Evolutionary conservation across 1,284 basidiomycete genomes (phyloP).

Genomic region (Ceratobasidium sp.): DNA sequence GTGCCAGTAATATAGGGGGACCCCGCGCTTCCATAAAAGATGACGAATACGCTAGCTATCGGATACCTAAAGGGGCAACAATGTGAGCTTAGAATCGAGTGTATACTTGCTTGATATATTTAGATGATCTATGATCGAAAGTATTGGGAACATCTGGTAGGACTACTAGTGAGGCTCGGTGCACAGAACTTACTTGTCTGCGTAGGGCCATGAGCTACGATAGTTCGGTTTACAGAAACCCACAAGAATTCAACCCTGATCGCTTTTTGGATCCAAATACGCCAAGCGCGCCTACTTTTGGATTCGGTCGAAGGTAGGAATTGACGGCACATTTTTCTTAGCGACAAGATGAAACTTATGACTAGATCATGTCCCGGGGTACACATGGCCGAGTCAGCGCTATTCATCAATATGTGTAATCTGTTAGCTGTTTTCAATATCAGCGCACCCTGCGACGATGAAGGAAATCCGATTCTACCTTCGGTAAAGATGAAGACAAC

Average conservation of each 20-base stretch:
- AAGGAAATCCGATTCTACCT: neutral
- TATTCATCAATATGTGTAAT: slow-evolving; percentile 4
- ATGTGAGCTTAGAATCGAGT: slow-evolving; percentile 23
- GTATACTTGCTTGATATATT: neutral
- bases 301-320: slow-evolving; percentile 22
- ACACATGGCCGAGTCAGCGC: slow-evolving; percentile 18
- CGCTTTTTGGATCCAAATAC: slow-evolving; percentile 39
- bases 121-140: neutral
- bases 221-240: slow-evolving; percentile 37
- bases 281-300: slow-evolving; percentile 5
- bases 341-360: no score
- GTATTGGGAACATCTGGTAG: slow-evolving; percentile 42
- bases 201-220: slow-evolving; percentile 40
- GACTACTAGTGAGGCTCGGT: neutral
- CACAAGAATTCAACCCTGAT: slow-evolving; percentile 42
- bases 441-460: neutral
- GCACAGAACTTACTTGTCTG: neutral
- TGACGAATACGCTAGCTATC: slow-evolving; percentile 41
- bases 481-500: no score
- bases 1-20: slow-evolving; percentile 17
- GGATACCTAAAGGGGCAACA: slow-evolving; percentile 42
- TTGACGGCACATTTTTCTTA: no score
- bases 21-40: slow-evolving; percentile 40
- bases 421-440: slow-evolving; percentile 6
- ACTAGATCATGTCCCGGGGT: slow-evolving; percentile 25